Evolutionary conservation across 305 asterid genomes (phyloP), one percentile per base, ranked within the genome.

Genomic region (Euphrasia arctica): DNA sequence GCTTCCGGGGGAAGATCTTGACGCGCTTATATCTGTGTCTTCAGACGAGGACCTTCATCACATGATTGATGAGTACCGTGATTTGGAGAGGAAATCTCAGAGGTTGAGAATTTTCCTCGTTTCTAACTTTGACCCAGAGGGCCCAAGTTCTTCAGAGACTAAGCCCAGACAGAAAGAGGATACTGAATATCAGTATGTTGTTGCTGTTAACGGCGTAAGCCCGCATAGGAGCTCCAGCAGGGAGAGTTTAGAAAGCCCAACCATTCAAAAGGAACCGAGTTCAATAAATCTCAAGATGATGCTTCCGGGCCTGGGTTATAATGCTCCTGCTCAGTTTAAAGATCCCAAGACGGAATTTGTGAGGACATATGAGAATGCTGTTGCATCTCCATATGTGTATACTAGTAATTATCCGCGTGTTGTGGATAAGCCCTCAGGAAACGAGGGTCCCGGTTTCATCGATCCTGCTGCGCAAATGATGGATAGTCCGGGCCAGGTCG

Each of bases 1-100:
- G 83, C 89, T 93, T 47, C 97, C 99, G 5, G 90, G 88, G 55
- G 97, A 93, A 70, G 99, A 93, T 70, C 83, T 94, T 66, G 99
- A 94, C 63, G 89, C 96, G 6, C 88, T 94, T 49, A 78, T 94
- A 70, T 86, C 99, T 0, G 95, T 94, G 50, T 80, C 95, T 42
- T 90, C 91, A 25, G 90, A 84, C 65, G 95, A 90, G 78, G 99
- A 94, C 80, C 93, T 94, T 66, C 92, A 80, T 62, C 92, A 86
- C 70, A 83, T 94, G 97, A 85, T 85, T n/a, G 99, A 94, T 62
- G 99, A 94, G 60, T 90, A 83, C 68, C 84, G 85, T 51, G 96
- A 90, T 58, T 66, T 85, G 65, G 95, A 85, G 63, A 84, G 75
- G 78, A 71, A 67, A 66, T 86, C 91, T 9, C 92, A 85, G 71